phyloP scores from a whole-genome alignment of 2,329 filamentous ascomycete species.

The Colletotrichum viniferum region DNA sequence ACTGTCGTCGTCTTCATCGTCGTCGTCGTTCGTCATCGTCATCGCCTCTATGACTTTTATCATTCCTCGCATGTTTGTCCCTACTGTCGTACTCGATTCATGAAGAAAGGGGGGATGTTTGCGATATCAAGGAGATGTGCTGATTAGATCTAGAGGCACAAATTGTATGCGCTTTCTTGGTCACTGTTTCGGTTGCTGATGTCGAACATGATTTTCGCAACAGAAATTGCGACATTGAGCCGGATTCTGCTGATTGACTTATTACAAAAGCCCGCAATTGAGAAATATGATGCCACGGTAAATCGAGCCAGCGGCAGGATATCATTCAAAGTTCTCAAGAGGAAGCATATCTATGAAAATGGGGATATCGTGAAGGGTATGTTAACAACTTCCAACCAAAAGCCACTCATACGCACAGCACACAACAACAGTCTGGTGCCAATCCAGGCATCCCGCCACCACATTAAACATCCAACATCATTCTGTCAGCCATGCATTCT shows the following conservation, averaged over 20 bases:
- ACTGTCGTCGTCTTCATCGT: too few species aligned
- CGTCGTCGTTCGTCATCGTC: too few species aligned
- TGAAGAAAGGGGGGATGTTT: too few species aligned
- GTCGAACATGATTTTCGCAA: neutral
- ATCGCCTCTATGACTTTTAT: too few species aligned
- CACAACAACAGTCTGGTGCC: neutral
- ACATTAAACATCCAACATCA: neutral
- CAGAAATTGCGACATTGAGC: neutral
- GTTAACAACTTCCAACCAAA: neutral
- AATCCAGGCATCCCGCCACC: neutral
- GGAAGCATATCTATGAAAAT: neutral
- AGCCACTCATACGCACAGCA: neutral
- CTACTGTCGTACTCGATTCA: too few species aligned
- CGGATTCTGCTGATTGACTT: neutral
- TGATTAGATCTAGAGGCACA: too few species aligned
- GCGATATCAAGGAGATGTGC: too few species aligned
- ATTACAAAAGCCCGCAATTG: neutral
- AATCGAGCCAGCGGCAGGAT: neutral
- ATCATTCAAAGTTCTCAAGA: neutral
- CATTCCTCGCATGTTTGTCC: too few species aligned
- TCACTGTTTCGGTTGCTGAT: neutral
- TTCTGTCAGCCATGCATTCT: neutral
- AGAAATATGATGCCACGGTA: neutral
- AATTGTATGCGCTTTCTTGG: neutral
- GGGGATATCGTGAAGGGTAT: slow-evolving; percentile 22